These are phyloP conservation scores for Boletus sensibilis DNA, from an alignment of 768 basidiomycete genomes.

Conservation along the genomic window DNA sequence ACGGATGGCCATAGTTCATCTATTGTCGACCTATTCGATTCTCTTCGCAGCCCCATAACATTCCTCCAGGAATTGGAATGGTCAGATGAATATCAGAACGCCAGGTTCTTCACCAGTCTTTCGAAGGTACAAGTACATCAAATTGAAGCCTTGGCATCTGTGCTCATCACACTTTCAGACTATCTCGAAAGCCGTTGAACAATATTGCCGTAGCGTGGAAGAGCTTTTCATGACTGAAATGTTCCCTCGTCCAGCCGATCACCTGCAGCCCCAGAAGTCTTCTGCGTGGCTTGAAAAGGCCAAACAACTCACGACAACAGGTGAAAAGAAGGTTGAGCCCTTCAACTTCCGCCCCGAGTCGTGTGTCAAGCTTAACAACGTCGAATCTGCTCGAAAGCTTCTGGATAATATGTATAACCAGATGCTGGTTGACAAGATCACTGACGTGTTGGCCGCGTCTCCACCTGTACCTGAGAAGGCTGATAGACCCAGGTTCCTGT, in stretches of 20 bases:
- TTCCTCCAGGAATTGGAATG: slow-evolving; percentile 90
- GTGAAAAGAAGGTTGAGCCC: slow-evolving; percentile 90
- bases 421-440: slow-evolving; percentile 85
- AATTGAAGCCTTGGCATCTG: background rate
- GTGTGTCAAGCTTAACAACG: slow-evolving; percentile 97
- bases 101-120: slow-evolving; percentile 84
- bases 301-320: slow-evolving; percentile 66
- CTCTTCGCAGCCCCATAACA: slow-evolving; percentile 83
- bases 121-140: slow-evolving; percentile 62
- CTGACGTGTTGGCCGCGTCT: slow-evolving; percentile 54
- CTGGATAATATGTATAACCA: slow-evolving; percentile 94
- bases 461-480: slow-evolving; percentile 75
- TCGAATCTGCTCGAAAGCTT: slow-evolving; percentile 86
- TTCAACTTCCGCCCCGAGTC: slow-evolving; percentile 94
- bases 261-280: slow-evolving; percentile 79
- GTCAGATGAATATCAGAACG: slow-evolving; percentile 87
- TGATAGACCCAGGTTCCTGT: slow-evolving; percentile 71
- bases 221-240: slow-evolving; percentile 92
- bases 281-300: slow-evolving; percentile 89
- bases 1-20: slow-evolving; percentile 90
- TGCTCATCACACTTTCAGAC: slow-evolving; percentile 49
- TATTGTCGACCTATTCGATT: slow-evolving; percentile 94
- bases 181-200: slow-evolving; percentile 86
- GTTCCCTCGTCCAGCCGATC: slow-evolving; percentile 81
- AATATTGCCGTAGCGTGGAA: slow-evolving; percentile 87